phyloP scores from a whole-genome alignment of 2,329 filamentous ascomycete species.

The Fusarium ambrosium region DNA sequence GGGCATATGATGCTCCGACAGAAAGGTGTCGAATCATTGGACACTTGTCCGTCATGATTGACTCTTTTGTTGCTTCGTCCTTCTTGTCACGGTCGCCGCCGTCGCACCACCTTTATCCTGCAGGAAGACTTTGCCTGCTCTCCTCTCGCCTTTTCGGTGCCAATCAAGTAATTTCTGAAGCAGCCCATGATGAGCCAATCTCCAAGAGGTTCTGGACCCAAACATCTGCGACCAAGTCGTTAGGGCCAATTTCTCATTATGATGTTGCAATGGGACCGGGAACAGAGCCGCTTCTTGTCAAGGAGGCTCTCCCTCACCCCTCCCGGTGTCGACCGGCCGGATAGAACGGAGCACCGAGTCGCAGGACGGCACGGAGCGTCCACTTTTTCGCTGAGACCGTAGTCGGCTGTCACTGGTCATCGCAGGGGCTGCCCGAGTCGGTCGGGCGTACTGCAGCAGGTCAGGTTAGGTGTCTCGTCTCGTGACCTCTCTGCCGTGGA shows the following conservation, averaged over 20 bases:
- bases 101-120: slow-evolving; percentile 26
- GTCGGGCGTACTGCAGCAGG: neutral
- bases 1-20: slow-evolving; percentile 32
- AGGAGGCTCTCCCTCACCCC: slow-evolving; percentile 7
- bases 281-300: slow-evolving; percentile 15
- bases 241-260: slow-evolving; percentile 7
- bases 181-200: slow-evolving; percentile 3
- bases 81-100: slow-evolving; percentile 20
- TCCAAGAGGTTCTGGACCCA: slow-evolving; percentile 13
- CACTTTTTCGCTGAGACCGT: slow-evolving; percentile 3
- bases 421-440: neutral
- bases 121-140: slow-evolving; percentile 20
- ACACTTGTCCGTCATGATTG: slow-evolving; percentile 13
- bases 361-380: slow-evolving; percentile 19
- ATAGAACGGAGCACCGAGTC: slow-evolving; percentile 27
- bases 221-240: slow-evolving; percentile 6
- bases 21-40: slow-evolving; percentile 36
- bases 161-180: slow-evolving; percentile 17
- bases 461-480: slow-evolving; percentile 12
- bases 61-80: slow-evolving; percentile 27
- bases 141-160: slow-evolving; percentile 2
- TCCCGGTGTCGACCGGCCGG: slow-evolving; percentile 7
- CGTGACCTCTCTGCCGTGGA: slow-evolving; percentile 33
- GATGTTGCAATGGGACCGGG: slow-evolving; percentile 20
- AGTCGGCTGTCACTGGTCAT: slow-evolving; percentile 9